phyloP scores from a whole-genome alignment of 768 basidiomycete species.

The Rhodotorula babjevae region DNA sequence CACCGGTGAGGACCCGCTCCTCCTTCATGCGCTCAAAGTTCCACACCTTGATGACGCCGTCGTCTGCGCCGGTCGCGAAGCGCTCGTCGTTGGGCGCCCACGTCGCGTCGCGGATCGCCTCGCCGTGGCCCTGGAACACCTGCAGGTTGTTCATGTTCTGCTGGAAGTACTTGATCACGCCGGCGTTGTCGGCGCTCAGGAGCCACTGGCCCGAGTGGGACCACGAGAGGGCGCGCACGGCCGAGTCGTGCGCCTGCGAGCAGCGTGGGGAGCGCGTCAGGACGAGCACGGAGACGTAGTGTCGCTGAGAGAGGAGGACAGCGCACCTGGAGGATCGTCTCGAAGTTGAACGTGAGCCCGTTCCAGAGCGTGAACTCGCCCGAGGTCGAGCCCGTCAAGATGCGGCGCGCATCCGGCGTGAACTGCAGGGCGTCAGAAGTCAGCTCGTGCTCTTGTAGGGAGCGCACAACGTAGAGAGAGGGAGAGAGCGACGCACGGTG shows the following conservation, averaged over 20 bases:
- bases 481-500: conserved; percentile 59
- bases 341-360: conserved; percentile 97
- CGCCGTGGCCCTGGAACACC: conserved; percentile 87
- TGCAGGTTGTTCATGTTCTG: conserved; percentile 98
- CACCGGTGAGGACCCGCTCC: conserved; percentile 80
- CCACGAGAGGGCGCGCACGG: conserved; percentile 82
- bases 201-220: conserved; percentile 91
- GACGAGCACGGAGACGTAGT: not conserved
- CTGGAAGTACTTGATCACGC: conserved; percentile 97
- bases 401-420: conserved; percentile 91
- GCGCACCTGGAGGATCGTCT: conserved; percentile 97
- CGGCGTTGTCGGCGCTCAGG: conserved; percentile 84
- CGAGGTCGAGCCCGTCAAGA: conserved; percentile 89
- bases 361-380: conserved; percentile 99
- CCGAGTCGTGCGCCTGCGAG: conserved; percentile 74
- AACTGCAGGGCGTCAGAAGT: conserved; percentile 56
- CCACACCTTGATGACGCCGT: conserved; percentile 92
- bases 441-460: no score
- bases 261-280: no score
- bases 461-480: no score
- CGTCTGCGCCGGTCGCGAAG: conserved; percentile 93
- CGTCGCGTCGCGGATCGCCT: conserved; percentile 83
- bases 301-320: not conserved
- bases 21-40: conserved; percentile 84
- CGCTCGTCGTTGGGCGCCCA: conserved; percentile 87